phyloP scores from a whole-genome alignment of 345 rosid genomes.

The Syzygium aqueum region DNA sequence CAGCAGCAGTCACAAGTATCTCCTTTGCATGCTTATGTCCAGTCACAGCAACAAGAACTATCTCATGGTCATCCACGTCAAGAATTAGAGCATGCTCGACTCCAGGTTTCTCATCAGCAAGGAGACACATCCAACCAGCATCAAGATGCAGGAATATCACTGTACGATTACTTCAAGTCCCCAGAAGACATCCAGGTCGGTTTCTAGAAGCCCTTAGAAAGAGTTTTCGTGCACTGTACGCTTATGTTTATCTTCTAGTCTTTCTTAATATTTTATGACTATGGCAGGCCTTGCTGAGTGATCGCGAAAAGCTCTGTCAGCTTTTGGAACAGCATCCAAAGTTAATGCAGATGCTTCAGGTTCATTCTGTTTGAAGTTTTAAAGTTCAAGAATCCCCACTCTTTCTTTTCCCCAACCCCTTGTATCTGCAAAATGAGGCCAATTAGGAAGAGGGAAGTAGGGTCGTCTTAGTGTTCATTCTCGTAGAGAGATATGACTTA shows the following conservation, averaged over 20 bases:
- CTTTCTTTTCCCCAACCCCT: neutral
- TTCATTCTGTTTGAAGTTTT: constrained; percentile 5
- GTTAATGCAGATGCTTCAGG: constrained; percentile 99
- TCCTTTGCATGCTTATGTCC: constrained; percentile 46
- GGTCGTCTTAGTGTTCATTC: neutral
- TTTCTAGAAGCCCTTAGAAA: neutral
- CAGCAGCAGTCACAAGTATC: constrained; percentile 52
- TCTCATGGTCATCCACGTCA: constrained; percentile 54
- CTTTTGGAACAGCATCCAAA: constrained; percentile 96
- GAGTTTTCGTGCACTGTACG: neutral
- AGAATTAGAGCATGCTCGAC: constrained; percentile 42
- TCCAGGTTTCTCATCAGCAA: constrained; percentile 43
- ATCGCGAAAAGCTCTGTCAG: constrained; percentile 92
- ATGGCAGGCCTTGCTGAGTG: constrained; percentile 75
- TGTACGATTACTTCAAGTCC: constrained; percentile 80
- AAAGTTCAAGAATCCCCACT: neutral
- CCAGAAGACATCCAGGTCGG: constrained; percentile 93
- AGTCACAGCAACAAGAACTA: constrained; percentile 62
- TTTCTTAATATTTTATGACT: neutral
- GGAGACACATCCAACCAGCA: constrained; percentile 57
- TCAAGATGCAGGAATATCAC: constrained; percentile 74
- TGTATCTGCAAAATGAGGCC: neutral
- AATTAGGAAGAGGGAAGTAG: neutral
- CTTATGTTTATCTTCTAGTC: constrained; percentile 1
- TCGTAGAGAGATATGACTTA: neutral